Percentiles rank a stretch among this genome's conserved stretches.
Evolutionary conservation across 331 rosid species (phyloP).

Genomic region (Malus hybrid): DNA sequence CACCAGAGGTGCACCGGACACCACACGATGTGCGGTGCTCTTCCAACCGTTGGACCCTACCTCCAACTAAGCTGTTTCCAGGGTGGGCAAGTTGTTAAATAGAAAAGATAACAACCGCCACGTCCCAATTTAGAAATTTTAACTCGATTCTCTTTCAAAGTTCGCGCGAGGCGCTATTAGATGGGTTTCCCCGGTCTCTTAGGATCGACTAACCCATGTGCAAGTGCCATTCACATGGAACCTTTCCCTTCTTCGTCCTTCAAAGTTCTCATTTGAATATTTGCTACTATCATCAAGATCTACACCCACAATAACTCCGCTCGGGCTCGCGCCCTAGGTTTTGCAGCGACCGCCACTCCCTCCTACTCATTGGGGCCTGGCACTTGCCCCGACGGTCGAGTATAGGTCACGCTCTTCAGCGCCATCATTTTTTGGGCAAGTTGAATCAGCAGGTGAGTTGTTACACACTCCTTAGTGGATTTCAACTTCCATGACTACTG

Average conservation of each 20-base stretch:
- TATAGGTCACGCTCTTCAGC: constrained; percentile 48
- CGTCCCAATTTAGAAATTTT: no score
- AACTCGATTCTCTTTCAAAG: no score
- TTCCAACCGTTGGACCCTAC: no score
- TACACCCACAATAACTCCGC: constrained; percentile 47
- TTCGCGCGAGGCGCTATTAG: no score
- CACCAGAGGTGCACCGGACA: no score
- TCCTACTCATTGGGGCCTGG: background rate
- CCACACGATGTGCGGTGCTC: no score
- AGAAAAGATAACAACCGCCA: no score
- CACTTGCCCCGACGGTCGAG: constrained; percentile 32
- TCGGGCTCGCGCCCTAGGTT: constrained; percentile 34
- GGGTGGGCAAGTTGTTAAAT: no score
- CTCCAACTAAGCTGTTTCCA: no score
- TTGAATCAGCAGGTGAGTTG: constrained; percentile 63
- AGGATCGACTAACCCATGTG: no score
- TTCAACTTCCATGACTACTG: constrained; percentile 22
- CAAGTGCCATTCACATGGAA: constrained; percentile 22
- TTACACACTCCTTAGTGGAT: constrained; percentile 55
- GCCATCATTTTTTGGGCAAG: constrained; percentile 60
- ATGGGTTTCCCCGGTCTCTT: no score
- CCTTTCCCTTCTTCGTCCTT: constrained; percentile 59
- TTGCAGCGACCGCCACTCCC: background rate
- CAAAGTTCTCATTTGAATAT: constrained; percentile 29
- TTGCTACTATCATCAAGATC: constrained; percentile 47